Conservation (phyloP, 345 rosid species). For the Acer campestre region DNA sequence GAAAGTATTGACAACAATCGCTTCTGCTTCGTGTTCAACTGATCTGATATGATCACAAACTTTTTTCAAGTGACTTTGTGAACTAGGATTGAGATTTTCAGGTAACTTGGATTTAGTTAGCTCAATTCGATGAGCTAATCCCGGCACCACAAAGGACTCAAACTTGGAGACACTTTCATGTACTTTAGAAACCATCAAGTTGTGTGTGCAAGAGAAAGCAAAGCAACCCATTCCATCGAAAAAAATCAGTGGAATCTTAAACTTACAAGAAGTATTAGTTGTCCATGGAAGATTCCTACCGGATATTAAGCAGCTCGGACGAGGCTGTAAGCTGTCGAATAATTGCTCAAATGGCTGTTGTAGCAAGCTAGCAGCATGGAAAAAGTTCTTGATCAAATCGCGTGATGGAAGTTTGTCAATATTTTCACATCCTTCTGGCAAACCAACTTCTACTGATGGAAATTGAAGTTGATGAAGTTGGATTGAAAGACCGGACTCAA, state of each 20-base stretch:
- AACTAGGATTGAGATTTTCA: slow-evolving; percentile 26
- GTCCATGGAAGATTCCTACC: slow-evolving; percentile 50
- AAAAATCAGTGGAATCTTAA: slow-evolving; percentile 38
- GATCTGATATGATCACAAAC: slow-evolving; percentile 32
- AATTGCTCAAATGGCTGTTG: slow-evolving; percentile 35
- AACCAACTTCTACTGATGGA: slow-evolving; percentile 36
- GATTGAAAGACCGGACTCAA: slow-evolving; percentile 28
- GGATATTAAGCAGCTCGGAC: slow-evolving; percentile 43
- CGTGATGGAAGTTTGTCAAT: slow-evolving; percentile 43
- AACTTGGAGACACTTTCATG: slow-evolving; percentile 25
- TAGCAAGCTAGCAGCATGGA: slow-evolving; percentile 24
- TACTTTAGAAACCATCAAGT: slow-evolving; percentile 27
- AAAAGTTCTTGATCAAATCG: slow-evolving; percentile 32
- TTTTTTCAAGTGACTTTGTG: slow-evolving; percentile 17
- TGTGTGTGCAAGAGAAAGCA: slow-evolving; percentile 24
- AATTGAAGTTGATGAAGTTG: slow-evolving; percentile 35
- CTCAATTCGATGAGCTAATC: slow-evolving; percentile 29
- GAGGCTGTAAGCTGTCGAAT: slow-evolving; percentile 29
- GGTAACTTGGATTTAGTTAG: slow-evolving; percentile 42
- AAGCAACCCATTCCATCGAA: slow-evolving; percentile 53
- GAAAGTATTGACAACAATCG: slow-evolving; percentile 40
- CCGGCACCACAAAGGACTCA: slow-evolving; percentile 42
- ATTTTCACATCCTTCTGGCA: slow-evolving; percentile 48
- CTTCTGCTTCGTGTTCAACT: slow-evolving; percentile 31
- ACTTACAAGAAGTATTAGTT: slow-evolving; percentile 25